These are phyloP conservation scores for Emydomyces testavorans DNA, from an alignment of 2,329 filamentous ascomycete genomes.

Conservation along the genomic window DNA sequence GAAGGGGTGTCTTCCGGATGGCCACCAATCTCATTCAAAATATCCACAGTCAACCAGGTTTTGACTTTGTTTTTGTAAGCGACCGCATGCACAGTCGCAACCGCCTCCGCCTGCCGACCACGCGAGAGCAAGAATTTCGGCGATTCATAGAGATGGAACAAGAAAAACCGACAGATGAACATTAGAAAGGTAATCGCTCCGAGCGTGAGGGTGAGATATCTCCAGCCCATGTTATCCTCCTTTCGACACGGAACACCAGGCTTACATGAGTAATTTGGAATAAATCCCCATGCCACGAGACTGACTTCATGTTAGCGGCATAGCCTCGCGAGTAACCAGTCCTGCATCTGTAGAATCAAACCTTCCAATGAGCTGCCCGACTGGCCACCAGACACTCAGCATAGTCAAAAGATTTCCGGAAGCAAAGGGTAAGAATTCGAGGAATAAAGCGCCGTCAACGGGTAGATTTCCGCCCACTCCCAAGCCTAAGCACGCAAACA, in stretches of 20 bases:
- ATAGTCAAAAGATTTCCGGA: slow-evolving; percentile 64
- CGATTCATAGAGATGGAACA: slow-evolving; percentile 74
- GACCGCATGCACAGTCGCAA: slow-evolving; percentile 67
- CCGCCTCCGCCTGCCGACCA: slow-evolving; percentile 66
- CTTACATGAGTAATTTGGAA: slow-evolving; percentile 52
- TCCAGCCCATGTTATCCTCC: slow-evolving; percentile 59
- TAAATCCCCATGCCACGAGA: slow-evolving; percentile 60
- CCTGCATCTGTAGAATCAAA: slow-evolving; percentile 14
- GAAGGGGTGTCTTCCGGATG: slow-evolving; percentile 32
- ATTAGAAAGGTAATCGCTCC: slow-evolving; percentile 63
- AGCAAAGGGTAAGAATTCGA: slow-evolving; percentile 69
- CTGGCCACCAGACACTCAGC: slow-evolving; percentile 76
- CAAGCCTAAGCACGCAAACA: slow-evolving; percentile 52
- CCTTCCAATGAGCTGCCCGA: slow-evolving; percentile 61
- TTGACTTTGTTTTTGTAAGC: slow-evolving; percentile 57
- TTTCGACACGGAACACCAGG: slow-evolving; percentile 31
- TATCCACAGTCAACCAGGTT: slow-evolving; percentile 66
- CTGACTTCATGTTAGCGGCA: slow-evolving; percentile 14
- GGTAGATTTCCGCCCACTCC: slow-evolving; percentile 66
- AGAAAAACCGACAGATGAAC: slow-evolving; percentile 66
- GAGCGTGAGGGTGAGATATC: slow-evolving; percentile 59
- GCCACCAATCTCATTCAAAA: slow-evolving; percentile 45
- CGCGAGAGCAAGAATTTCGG: slow-evolving; percentile 69
- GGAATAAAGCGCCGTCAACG: slow-evolving; percentile 68
- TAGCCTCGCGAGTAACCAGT: neutral